Evolutionary conservation across 2,329 filamentous ascomycete genomes (phyloP).

Genomic region (Pseudopithomyces chartarum): DNA sequence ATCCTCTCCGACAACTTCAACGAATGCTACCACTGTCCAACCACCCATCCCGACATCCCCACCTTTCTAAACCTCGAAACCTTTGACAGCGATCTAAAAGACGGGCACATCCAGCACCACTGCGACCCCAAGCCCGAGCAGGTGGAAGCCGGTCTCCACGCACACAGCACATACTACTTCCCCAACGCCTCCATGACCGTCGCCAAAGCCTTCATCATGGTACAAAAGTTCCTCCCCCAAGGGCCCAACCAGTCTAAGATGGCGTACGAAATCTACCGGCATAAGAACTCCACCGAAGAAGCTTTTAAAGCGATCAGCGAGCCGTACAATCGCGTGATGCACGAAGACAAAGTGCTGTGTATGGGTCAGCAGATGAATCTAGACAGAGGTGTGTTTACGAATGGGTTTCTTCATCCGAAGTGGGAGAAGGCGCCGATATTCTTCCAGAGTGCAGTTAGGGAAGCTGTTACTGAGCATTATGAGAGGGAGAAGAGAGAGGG

Average conservation of each 20-base stretch:
- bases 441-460: conserved; percentile 58
- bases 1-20: conserved; percentile 63
- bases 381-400: conserved; percentile 63
- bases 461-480: conserved; percentile 45
- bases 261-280: conserved; percentile 65
- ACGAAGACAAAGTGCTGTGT: conserved; percentile 67
- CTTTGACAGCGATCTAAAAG: conserved; percentile 45
- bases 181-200: conserved; percentile 29
- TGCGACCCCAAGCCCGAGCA: conserved; percentile 24
- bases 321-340: conserved; percentile 67
- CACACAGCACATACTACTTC: conserved; percentile 35
- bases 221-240: conserved; percentile 64
- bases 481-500: conserved; percentile 23
- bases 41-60: conserved; percentile 62
- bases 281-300: conserved; percentile 61
- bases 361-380: conserved; percentile 63
- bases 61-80: conserved; percentile 60
- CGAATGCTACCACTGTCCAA: conserved; percentile 67
- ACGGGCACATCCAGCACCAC: conserved; percentile 33
- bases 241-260: conserved; percentile 56
- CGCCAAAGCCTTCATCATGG: conserved; percentile 59
- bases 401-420: conserved; percentile 64
- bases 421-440: conserved; percentile 63
- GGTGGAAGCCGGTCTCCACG: conserved; percentile 21
- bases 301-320: conserved; percentile 62